Percentiles rank a stretch among this genome's conserved stretches.
phyloP scores from a whole-genome alignment of 257 asterid species.

The Nicotiana knightiana region DNA sequence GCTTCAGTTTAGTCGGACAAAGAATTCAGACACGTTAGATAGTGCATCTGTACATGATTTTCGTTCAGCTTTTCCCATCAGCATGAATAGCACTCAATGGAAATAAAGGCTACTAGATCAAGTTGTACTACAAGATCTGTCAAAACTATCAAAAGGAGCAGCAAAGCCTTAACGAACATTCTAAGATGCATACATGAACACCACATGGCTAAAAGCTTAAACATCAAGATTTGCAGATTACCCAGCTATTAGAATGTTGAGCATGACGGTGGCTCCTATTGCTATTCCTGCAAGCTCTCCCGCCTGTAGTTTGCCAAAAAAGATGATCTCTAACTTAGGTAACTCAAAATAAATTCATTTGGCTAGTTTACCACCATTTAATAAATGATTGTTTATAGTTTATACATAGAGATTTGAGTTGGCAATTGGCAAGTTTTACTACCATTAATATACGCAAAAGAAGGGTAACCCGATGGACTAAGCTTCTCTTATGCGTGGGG shows the following conservation, averaged over 20 bases:
- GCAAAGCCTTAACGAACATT: neutral
- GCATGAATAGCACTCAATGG: neutral
- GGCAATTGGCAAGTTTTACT: too few relatives aligned
- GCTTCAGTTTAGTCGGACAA: neutral
- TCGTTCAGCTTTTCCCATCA: neutral
- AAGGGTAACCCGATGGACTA: too few relatives aligned
- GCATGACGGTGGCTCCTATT: slow-evolving; percentile 92
- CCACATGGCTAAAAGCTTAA: neutral
- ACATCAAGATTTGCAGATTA: slow-evolving; percentile 13
- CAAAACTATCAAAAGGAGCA: neutral
- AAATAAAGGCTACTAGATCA: neutral
- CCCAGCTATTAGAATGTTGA: slow-evolving; percentile 84
- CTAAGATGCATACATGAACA: neutral
- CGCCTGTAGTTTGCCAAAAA: slow-evolving; percentile 33
- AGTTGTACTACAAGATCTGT: neutral
- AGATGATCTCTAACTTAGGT: neutral
- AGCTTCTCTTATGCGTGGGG: too few relatives aligned
- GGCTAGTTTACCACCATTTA: neutral
- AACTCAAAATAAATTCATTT: too few relatives aligned
- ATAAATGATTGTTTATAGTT: neutral
- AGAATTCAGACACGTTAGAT: neutral
- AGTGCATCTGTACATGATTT: neutral
- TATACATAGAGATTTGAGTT: too few relatives aligned
- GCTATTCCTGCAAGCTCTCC: slow-evolving; percentile 93
- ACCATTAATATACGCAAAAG: too few relatives aligned